Evolutionary conservation across 495 filamentous ascomycete genomes (phyloP).

Genomic region (Podospora bellae-mahoneyi): DNA sequence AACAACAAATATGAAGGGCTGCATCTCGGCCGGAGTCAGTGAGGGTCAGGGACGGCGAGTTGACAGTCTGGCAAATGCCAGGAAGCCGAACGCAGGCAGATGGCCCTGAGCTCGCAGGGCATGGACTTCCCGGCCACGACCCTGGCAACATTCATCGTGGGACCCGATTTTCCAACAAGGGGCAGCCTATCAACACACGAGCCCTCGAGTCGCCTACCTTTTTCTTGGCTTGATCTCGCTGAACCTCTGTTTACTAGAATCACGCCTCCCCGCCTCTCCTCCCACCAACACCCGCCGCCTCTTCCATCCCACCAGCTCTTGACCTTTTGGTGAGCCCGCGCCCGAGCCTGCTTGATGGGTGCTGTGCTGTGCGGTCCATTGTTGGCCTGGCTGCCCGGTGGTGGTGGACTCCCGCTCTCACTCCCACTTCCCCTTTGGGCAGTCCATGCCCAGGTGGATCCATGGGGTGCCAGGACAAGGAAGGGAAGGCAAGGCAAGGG

Average conservation of each 20-base stretch:
- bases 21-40: conserved; percentile 9
- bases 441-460: background rate
- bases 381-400: background rate
- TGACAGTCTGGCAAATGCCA: background rate
- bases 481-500: too few species aligned
- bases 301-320: too few species aligned
- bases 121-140: conserved; percentile 7
- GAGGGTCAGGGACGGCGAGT: background rate
- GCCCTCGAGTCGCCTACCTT: conserved; percentile 3
- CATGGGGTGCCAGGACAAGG: background rate
- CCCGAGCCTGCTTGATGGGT: too few species aligned
- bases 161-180: conserved; percentile 10
- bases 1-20: background rate
- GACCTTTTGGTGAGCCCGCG: too few species aligned
- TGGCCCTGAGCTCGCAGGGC: background rate
- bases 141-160: conserved; percentile 1
- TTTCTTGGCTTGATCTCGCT: background rate
- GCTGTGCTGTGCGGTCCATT: background rate
- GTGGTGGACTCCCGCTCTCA: background rate
- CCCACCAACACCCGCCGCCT: conserved; percentile 1
- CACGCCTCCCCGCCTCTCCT: conserved; percentile 4
- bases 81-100: background rate
- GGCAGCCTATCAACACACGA: conserved; percentile 10
- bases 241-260: background rate
- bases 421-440: conserved; percentile 5